Evolutionary conservation across 495 filamentous ascomycete genomes (phyloP).

Genomic region (Xeromyces bisporus): DNA sequence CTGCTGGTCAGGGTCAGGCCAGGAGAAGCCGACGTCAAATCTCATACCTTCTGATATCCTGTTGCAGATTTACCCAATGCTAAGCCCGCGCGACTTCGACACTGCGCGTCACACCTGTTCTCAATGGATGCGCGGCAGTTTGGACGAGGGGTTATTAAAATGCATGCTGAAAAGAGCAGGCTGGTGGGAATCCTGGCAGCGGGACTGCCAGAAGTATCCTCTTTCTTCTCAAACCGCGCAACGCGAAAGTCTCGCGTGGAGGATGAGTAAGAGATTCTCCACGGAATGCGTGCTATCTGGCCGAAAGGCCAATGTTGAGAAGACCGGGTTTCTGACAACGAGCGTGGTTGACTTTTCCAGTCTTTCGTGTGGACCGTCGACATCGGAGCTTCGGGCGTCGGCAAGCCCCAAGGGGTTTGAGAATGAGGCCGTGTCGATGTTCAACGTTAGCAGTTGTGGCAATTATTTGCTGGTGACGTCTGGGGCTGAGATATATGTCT

Average conservation of each 20-base stretch:
- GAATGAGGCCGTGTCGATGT: slow-evolving; percentile 11
- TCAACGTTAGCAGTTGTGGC: slow-evolving; percentile 43
- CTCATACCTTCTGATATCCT: slow-evolving; percentile 44
- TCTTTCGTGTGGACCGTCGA: slow-evolving; percentile 7
- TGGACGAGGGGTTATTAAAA: slow-evolving; percentile 35
- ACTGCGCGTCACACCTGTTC: slow-evolving; percentile 48
- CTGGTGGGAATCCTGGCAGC: slow-evolving; percentile 36
- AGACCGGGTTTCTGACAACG: slow-evolving; percentile 12
- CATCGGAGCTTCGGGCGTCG: too few species aligned
- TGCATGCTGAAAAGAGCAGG: slow-evolving; percentile 39
- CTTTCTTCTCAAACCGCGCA: slow-evolving; percentile 4
- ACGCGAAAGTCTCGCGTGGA: slow-evolving; percentile 30
- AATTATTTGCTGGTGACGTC: slow-evolving; percentile 40
- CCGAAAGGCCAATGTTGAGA: slow-evolving; percentile 29
- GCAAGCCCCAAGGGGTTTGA: slow-evolving; percentile 8
- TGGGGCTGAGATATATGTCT: slow-evolving; percentile 44
- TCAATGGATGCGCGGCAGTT: slow-evolving; percentile 46
- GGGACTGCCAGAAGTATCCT: slow-evolving; percentile 16
- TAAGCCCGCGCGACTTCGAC: slow-evolving; percentile 46
- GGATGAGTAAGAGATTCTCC: slow-evolving; percentile 41
- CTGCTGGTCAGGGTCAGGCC: too few species aligned
- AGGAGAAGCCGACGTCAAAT: slow-evolving; percentile 23
- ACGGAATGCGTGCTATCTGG: slow-evolving; percentile 42
- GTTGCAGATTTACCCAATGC: slow-evolving; percentile 37
- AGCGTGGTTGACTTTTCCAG: slow-evolving; percentile 18